Base-by-base conservation (phyloP, 768 basidiomycete genomes). In the Naganishia antarctica region DNA sequence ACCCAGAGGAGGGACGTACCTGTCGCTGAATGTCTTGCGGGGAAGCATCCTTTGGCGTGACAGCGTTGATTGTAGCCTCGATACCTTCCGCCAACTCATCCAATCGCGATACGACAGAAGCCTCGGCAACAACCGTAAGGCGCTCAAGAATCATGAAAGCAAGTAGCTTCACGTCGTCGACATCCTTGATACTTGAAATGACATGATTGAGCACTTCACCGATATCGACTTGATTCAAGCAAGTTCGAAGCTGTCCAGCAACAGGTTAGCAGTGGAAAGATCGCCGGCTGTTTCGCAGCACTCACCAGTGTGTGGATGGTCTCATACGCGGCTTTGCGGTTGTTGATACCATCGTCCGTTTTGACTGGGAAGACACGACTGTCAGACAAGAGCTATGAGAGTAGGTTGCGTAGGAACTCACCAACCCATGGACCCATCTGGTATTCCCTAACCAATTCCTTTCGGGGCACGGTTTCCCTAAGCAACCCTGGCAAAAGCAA, bases 151-250 rank as follows among this genome's bases (percentile, higher is more conserved):
- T 88, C 85, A 99, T 90, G 77, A 94, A 90, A 59, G 87, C 91
- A 65, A 97, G 85, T 48, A 97, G 91, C 78, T 97, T 97, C 81
- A 99, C 90, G 75, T 98, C 96, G 75, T 98, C 92, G 4, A 89
- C 89, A 75, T 99, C 96, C 1, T 83, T 80, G 13, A 98, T 84
- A 0, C 91, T 93, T 0, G 84, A 83, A 53, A 94, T 82, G 48
- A 97, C 87, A 48, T 86, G 84, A 25, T 81, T 82, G 25, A 97
- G 82, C 81, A 94, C 92, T 46, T 87, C 85, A 67, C 89, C 85
- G 21, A 96, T 81, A 73, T 96, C 93, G 50, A 99, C 83, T 74
- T 88, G 89, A 64, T 83, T 81, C 63, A 97, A 82, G 75, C 91
- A 97, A 1, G 91, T 97, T 70, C 94, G 91, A 64, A 96, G 84